Percentiles rank a stretch among this genome's conserved stretches.
phyloP scores from a whole-genome alignment of 192 early-diverging fungal species.

The Mortierella hygrophila region DNA sequence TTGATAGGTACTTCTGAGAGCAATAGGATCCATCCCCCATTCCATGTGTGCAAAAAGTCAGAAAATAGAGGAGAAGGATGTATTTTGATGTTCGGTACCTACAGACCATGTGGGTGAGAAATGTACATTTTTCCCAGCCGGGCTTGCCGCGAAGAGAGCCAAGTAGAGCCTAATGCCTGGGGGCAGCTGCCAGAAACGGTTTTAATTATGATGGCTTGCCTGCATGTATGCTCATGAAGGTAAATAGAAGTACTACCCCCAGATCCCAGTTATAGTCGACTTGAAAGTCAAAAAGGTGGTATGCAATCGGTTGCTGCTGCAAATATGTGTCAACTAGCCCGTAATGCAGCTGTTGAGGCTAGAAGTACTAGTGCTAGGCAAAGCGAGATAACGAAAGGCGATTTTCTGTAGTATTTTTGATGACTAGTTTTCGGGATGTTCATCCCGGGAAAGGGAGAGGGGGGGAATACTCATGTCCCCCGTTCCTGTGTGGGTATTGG shows the following conservation, averaged over 20 bases:
- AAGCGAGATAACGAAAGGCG: no score
- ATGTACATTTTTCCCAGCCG: background rate
- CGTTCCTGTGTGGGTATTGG: background rate
- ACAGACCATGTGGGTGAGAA: background rate
- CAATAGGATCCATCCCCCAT: background rate
- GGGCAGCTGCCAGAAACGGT: background rate
- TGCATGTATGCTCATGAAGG: background rate
- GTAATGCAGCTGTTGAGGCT: background rate
- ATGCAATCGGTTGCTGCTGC: background rate
- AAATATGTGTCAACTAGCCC: background rate
- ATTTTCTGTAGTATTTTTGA: conserved; percentile 1
- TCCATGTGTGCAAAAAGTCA: no score
- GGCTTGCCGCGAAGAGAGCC: background rate
- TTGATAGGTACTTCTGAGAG: background rate
- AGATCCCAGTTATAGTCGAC: background rate
- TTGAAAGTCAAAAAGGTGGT: background rate
- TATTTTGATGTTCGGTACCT: background rate
- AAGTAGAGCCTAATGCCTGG: no score
- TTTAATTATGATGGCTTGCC: background rate
- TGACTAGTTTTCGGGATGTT: conserved; percentile 26
- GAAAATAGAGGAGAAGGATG: background rate
- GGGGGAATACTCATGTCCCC: background rate
- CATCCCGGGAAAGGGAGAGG: background rate
- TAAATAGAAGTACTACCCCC: background rate
- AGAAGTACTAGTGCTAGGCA: no score